phyloP scores from a whole-genome alignment of 2,329 filamentous ascomycete species.

The Colletotrichum sp. region DNA sequence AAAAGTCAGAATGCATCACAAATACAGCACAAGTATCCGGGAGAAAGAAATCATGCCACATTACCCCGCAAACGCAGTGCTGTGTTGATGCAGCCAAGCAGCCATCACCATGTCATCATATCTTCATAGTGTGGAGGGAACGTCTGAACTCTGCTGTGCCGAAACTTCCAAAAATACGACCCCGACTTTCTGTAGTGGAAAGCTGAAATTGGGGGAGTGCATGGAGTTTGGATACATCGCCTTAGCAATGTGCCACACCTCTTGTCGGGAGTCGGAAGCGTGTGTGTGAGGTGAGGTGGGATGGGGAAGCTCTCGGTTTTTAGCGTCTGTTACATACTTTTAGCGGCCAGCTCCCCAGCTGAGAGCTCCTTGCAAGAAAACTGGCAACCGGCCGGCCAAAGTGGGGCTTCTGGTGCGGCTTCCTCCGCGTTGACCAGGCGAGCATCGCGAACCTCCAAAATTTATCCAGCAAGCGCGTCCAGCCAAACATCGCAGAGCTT shows the following conservation, averaged over 20 bases:
- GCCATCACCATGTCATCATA: constrained; percentile 11
- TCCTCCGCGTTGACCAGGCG: constrained; percentile 14
- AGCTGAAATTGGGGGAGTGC: not conserved
- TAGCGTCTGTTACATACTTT: not conserved
- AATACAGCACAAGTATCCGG: not conserved
- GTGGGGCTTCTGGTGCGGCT: not conserved
- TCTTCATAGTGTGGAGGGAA: not conserved
- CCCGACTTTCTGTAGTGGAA: not conserved
- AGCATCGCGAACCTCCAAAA: constrained; percentile 24
- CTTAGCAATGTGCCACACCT: not conserved
- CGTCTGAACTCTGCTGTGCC: not conserved
- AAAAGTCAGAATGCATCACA: too few species aligned
- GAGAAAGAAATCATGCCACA: not conserved
- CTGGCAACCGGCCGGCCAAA: not conserved
- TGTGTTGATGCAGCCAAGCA: not conserved
- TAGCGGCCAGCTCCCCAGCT: not conserved
- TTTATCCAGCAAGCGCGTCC: constrained; percentile 21
- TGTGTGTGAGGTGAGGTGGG: not conserved
- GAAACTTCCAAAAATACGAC: not conserved
- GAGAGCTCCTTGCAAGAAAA: not conserved
- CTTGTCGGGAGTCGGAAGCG: not conserved
- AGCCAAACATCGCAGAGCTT: not conserved
- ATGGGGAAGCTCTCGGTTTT: not conserved
- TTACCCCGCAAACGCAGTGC: not conserved
- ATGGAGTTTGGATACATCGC: not conserved